Conservation (phyloP, 139 green algal genomes). For the Chlorella sp. region DNA sequence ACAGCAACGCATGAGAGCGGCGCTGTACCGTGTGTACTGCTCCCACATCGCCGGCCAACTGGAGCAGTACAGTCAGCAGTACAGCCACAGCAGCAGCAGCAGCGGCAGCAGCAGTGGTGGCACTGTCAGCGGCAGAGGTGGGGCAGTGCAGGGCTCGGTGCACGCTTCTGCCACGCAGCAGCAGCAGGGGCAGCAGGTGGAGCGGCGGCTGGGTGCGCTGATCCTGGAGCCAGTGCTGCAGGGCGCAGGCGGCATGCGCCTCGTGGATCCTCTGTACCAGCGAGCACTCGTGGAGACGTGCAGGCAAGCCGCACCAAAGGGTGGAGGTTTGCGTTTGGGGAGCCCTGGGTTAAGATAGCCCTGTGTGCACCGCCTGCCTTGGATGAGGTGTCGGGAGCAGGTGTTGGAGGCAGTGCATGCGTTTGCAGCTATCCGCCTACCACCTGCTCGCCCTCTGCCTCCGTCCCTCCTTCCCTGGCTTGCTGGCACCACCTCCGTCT, state of each 20-base stretch:
- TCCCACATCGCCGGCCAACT: constrained; percentile 27
- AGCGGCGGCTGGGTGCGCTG: constrained; percentile 49
- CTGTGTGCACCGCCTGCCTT: neutral
- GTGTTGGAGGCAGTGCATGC: neutral
- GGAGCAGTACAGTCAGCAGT: constrained; percentile 37
- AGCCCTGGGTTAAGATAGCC: no score
- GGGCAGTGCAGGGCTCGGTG: no score
- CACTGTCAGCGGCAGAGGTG: no score
- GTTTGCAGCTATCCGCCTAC: neutral
- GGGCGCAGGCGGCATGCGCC: constrained; percentile 94
- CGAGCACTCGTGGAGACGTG: constrained; percentile 70
- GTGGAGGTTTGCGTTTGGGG: neutral
- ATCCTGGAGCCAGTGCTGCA: constrained; percentile 92
- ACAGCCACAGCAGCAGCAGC: neutral
- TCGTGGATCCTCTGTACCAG: constrained; percentile 95
- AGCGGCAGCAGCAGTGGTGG: neutral
- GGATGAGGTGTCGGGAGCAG: neutral
- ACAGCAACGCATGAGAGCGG: neutral
- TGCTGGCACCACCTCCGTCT: neutral
- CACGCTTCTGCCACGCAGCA: neutral
- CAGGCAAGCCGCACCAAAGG: neutral
- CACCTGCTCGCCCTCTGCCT: neutral
- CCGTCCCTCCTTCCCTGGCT: neutral
- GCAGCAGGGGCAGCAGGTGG: constrained; percentile 14
- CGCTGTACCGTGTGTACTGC: constrained; percentile 25